A percentile compares a stretch with the other conserved stretches of the same genome.
Evolutionary conservation across 805 yeast species (phyloP).

Genomic region (Candida xiaguanensis): DNA sequence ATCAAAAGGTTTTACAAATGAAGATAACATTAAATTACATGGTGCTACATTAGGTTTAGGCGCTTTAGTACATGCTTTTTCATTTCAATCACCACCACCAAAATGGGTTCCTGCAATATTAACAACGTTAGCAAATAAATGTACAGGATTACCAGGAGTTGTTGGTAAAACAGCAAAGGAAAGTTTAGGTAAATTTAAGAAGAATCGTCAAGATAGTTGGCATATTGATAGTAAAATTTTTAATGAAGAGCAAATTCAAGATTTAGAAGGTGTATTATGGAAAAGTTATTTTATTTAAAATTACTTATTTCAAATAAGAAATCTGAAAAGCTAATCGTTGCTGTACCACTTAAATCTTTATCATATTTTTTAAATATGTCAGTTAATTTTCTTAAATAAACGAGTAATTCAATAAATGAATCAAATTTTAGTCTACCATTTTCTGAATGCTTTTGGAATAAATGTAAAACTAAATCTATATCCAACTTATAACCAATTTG

Average conservation of each 20-base stretch:
- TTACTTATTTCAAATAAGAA: conserved; percentile 53
- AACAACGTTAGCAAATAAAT: conserved; percentile 64
- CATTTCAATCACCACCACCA: conserved; percentile 90
- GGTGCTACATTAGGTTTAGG: conserved; percentile 89
- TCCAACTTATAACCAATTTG: conserved; percentile 66
- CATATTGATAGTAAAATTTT: conserved; percentile 78
- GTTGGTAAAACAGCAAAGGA: conserved; percentile 84
- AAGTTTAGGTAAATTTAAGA: conserved; percentile 77
- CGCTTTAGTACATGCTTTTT: conserved; percentile 82
- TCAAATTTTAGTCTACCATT: conserved; percentile 63
- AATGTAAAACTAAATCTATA: conserved; percentile 51
- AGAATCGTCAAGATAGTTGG: conserved; percentile 95
- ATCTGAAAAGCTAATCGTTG: conserved; percentile 62
- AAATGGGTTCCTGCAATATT: conserved; percentile 78
- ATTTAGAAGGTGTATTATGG: conserved; percentile 91
- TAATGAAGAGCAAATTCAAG: conserved; percentile 76
- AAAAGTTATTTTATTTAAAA: conserved; percentile 62
- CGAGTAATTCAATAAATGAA: conserved; percentile 74
- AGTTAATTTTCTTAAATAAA: conserved; percentile 72
- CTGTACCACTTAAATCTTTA: conserved; percentile 68
- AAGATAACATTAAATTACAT: conserved; percentile 54
- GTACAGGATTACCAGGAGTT: conserved; percentile 69
- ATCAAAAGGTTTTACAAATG: conserved; percentile 31
- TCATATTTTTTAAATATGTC: conserved; percentile 78
- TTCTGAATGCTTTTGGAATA: conserved; percentile 54